Conservation (phyloP, 83 land plant species). For the Picea abies region DNA sequence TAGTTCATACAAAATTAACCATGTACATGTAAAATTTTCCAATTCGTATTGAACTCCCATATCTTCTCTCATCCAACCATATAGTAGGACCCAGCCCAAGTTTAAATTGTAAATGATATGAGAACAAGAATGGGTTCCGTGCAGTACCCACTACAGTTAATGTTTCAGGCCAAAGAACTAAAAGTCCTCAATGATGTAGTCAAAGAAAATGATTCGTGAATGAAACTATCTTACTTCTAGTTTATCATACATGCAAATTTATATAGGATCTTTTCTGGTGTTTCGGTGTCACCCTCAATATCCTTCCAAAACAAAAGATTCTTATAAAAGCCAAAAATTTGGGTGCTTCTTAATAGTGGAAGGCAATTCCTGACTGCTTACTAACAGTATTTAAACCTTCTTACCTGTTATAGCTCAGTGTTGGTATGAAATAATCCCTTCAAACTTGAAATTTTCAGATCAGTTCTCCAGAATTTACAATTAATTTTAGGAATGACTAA, state of each 20-base stretch:
- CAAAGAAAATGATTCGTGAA: not conserved
- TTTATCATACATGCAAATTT: not conserved
- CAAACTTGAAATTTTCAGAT: too few species aligned
- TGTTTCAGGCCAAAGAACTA: not conserved
- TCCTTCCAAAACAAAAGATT: not conserved
- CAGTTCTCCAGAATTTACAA: too few species aligned
- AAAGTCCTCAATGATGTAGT: not conserved
- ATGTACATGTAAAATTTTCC: not conserved
- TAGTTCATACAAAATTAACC: not conserved
- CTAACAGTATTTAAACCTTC: too few species aligned
- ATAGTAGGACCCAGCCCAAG: not conserved
- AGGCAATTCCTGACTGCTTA: too few species aligned
- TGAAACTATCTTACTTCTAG: not conserved
- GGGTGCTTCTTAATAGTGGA: too few species aligned
- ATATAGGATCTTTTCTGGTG: not conserved
- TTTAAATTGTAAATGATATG: not conserved
- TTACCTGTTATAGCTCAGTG: too few species aligned
- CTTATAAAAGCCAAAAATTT: not conserved
- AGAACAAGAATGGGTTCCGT: not conserved
- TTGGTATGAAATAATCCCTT: too few species aligned
- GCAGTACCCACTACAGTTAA: not conserved
- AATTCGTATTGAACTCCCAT: conserved; percentile 6
- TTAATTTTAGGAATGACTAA: too few species aligned
- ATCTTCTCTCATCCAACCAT: not conserved
- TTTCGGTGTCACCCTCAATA: not conserved